Evolutionary conservation across 257 asterid species (phyloP), one percentile per base, ranked within the genome.

Genomic region (Petunia secreta): DNA sequence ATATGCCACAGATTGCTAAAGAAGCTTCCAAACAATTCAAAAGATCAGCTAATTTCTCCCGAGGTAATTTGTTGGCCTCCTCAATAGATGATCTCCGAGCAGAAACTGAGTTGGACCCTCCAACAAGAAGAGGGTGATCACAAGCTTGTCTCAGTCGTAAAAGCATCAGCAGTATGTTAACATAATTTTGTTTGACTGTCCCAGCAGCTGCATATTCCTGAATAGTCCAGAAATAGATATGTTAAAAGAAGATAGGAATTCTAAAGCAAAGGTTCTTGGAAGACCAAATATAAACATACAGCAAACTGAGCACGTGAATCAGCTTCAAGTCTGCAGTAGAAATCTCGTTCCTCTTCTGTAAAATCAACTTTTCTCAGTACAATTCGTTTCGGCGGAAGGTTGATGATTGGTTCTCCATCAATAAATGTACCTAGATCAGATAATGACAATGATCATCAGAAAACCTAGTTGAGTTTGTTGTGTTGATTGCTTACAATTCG

Each of bases 191-290:
- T 85, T 92, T 92, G 50, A 96, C 95, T 60, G 99, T 96, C 82
- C 99, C 99, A 68, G 97, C 97, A 77, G 97, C 98, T 64, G 96
- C 98, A 78, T 94, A 96, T 91, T 92, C 97, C 99, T 96, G 63
- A 71, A 83, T 73, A 65, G 80, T 63, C 50, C 76, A 84, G 59
- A 75, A 83, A 52, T 79, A 37, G 10, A 54, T 75, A 77, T 11
- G 73, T 78, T 85, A 80, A 84, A 40, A 65, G 38, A 75, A 36
- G 82, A 48, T 60, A 58, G 53, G 8, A 66, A 43, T 48, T 48
- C 36, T 11, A 74, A 71, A 73, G 63, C 75, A 62, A 40, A 80
- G 80, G 38, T 63, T 76, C 41, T 62, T 66, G 38, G 53, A 82
- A 79, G 65, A 69, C 6, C 79, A 25, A 50, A 82, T 48, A 84